Base-by-base conservation (phyloP, 495 filamentous ascomycete genomes). In the Tuber borchii region DNA sequence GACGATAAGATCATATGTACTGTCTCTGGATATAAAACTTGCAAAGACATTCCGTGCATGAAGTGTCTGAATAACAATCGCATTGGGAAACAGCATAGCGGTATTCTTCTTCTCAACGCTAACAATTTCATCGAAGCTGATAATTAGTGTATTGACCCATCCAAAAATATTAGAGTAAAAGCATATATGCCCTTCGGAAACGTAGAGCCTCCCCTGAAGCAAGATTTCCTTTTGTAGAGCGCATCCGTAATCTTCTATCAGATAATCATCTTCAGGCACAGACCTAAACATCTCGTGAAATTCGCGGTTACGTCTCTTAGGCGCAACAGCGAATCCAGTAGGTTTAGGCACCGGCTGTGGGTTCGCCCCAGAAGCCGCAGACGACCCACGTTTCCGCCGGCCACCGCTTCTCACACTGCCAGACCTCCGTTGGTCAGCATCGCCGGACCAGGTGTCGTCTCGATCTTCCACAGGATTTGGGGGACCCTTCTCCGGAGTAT, bases 91-190 rank as follows among this genome's bases (percentile, higher is more conserved):
- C 1, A 99, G 89, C 83, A 98, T 88, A 7, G 95, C 96, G 0
- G 95, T 99, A 77, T 88, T 97, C 84, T 97, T 94, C 85, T 98
- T 99, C 83, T 99, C 95, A 2, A 99, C 91, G 0, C 94, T 92
- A 44, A 98, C 93, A 71, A 99, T 91, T 83, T 99, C 95, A 82
- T 98, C 96, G 83, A 98, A 99, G 82, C 93, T 95, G 84, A 99
- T 97, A 61, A 99, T 94, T 43, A 98, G 85, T 6, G 94, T 98
- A 1, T 96, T 99, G 1, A 96, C 90, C 95, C 95, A 99, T 48
- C 95, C 95, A 48, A 99, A 88, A 72, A 99, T 99, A 82, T 99
- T 99, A 84, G 95, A 98, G 76, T 94, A 96, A 85, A 99, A 99
- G 85, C 95, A 99, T 48, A 99, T 90, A 79, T 99, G 94, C 7